phyloP scores from a whole-genome alignment of 257 asterid genomes.

The Ehretia macrophylla region DNA sequence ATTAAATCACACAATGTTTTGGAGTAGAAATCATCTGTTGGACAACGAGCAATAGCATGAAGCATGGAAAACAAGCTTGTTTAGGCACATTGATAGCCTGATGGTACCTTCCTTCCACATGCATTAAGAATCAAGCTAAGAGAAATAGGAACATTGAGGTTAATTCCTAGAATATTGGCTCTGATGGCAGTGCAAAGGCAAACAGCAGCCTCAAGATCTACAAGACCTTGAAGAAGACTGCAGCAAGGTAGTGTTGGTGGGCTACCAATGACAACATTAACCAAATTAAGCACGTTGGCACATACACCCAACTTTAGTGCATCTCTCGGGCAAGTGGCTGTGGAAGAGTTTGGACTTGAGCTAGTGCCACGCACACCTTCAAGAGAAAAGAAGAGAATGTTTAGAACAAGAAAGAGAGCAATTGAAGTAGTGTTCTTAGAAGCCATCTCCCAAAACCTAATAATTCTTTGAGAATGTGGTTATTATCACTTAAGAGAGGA shows the following conservation, averaged over 20 bases:
- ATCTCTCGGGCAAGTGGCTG: slow-evolving; percentile 45
- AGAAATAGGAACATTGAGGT: too few relatives aligned
- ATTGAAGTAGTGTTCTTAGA: slow-evolving; percentile 30
- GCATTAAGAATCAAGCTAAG: slow-evolving; percentile 26
- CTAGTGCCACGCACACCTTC: too few relatives aligned
- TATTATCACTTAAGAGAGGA: neutral
- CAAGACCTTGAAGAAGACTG: slow-evolving; percentile 32
- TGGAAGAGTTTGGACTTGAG: too few relatives aligned
- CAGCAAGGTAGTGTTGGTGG: slow-evolving; percentile 52
- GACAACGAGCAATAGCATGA: neutral
- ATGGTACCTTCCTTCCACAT: slow-evolving; percentile 18
- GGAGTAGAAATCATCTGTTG: neutral
- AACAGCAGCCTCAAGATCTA: slow-evolving; percentile 26
- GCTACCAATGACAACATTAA: slow-evolving; percentile 31
- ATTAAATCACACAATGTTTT: too few relatives aligned
- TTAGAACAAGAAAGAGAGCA: slow-evolving; percentile 43
- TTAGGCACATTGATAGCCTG: slow-evolving; percentile 15
- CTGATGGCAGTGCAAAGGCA: too few relatives aligned
- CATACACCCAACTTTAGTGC: slow-evolving; percentile 54
- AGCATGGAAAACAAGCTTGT: neutral
- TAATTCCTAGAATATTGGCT: too few relatives aligned
- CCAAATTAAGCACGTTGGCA: slow-evolving; percentile 38
- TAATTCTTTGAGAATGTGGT: neutral
- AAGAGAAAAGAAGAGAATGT: slow-evolving; percentile 44
- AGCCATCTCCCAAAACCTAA: slow-evolving; percentile 27